Conservation (phyloP, 208 protist species). For the Acanthamoeba healyi region DNA sequence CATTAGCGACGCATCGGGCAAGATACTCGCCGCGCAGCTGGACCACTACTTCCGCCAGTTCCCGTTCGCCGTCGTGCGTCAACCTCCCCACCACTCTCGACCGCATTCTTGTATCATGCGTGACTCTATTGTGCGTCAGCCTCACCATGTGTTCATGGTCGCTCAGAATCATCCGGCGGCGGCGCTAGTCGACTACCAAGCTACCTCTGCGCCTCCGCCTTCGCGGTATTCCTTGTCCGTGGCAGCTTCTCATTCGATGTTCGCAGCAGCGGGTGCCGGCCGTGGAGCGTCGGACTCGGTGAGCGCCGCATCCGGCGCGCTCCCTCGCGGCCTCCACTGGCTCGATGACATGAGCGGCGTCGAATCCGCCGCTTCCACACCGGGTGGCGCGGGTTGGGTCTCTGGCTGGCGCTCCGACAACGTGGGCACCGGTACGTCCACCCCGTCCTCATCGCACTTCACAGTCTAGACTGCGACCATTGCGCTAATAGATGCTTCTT, state of each 20-base stretch:
- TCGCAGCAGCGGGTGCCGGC: background rate
- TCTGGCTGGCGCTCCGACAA: background rate
- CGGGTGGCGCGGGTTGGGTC: background rate
- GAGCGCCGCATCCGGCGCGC: background rate
- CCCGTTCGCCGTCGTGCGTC: background rate
- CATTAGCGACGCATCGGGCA: background rate
- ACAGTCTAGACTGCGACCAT: no score
- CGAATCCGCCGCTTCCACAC: background rate
- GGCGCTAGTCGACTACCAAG: background rate
- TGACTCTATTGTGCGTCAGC: no score
- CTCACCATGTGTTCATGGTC: background rate
- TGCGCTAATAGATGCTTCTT: background rate
- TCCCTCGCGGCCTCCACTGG: background rate
- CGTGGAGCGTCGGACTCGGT: background rate
- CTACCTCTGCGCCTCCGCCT: background rate
- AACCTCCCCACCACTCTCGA: no score
- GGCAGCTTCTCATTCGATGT: background rate
- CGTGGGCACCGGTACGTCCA: background rate
- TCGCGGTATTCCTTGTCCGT: background rate
- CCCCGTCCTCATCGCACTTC: background rate
- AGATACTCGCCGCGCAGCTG: background rate
- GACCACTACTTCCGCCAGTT: constrained; percentile 4
- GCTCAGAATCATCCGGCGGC: background rate
- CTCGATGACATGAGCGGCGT: constrained; percentile 22
- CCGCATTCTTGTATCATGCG: no score